Percentiles rank a stretch among this genome's conserved stretches.
Evolutionary conservation across 2,329 filamentous ascomycete genomes (phyloP).

Genomic region (Chrysoporthe cubensis): DNA sequence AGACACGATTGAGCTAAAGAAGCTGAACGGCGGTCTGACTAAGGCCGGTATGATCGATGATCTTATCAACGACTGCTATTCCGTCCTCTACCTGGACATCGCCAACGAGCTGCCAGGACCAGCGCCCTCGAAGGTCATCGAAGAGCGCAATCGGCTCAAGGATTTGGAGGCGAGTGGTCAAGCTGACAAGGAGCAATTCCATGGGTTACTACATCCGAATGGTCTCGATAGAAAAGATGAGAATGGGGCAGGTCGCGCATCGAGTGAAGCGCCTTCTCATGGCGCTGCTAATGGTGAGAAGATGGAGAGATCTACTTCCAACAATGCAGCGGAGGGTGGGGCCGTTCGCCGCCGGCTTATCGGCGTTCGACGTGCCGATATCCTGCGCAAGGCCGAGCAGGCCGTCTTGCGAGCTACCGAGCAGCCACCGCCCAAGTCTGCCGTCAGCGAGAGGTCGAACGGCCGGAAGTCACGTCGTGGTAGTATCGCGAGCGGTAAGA

Average conservation of each 20-base stretch:
- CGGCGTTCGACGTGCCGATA: constrained; percentile 58
- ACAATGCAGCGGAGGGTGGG: constrained; percentile 38
- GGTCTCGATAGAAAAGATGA: constrained; percentile 29
- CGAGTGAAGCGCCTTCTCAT: constrained; percentile 24
- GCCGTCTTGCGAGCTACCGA: constrained; percentile 57
- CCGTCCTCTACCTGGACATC: constrained; percentile 71
- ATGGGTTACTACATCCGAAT: constrained; percentile 31
- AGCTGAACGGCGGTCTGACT: constrained; percentile 84
- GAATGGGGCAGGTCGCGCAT: constrained; percentile 15
- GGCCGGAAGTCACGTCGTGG: constrained; percentile 52
- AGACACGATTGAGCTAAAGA: constrained; percentile 63
- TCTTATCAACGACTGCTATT: constrained; percentile 89
- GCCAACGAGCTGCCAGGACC: constrained; percentile 60
- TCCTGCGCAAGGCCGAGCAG: constrained; percentile 65
- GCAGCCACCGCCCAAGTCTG: constrained; percentile 47
- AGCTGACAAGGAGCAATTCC: constrained; percentile 35
- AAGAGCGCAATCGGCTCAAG: constrained; percentile 44
- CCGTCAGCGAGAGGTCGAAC: constrained; percentile 28
- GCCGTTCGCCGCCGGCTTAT: constrained; percentile 44
- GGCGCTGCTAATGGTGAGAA: constrained; percentile 39
- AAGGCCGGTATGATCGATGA: constrained; percentile 88
- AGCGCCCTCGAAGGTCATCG: constrained; percentile 52
- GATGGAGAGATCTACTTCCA: constrained; percentile 43
- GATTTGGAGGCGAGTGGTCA: constrained; percentile 45
- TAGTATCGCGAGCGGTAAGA: constrained; percentile 53